Percentiles rank a stretch among this genome's conserved stretches.
These are phyloP conservation scores for Larix sibirica DNA, from an alignment of 83 land plant genomes.

Conservation along the genomic window DNA sequence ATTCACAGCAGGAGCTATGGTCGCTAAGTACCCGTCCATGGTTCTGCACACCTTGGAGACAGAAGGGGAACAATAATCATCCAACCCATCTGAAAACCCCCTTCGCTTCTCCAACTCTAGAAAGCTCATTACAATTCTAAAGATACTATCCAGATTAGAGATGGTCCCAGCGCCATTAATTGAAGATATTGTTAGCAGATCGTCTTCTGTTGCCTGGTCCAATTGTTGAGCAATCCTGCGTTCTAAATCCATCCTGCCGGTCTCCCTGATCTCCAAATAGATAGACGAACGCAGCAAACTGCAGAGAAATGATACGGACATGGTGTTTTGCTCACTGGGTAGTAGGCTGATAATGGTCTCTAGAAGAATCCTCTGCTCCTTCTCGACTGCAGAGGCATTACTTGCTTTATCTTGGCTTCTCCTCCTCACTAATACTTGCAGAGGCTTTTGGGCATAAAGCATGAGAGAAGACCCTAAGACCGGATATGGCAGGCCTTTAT, in stretches of 20 bases:
- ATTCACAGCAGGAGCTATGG: constrained; percentile 64
- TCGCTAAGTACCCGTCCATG: constrained; percentile 74
- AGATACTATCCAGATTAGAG: constrained; percentile 69
- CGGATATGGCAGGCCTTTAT: constrained; percentile 50
- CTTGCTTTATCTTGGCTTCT: not conserved
- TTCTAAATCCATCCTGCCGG: constrained; percentile 20
- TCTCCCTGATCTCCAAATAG: not conserved
- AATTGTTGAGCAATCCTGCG: constrained; percentile 3
- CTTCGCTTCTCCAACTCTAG: constrained; percentile 33
- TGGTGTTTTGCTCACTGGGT: not conserved
- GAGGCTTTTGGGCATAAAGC: constrained; percentile 74
- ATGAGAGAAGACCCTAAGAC: constrained; percentile 63
- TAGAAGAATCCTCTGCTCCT: constrained; percentile 16
- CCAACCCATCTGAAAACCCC: constrained; percentile 12
- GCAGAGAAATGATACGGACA: constrained; percentile 11
- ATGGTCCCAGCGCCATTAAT: constrained; percentile 37
- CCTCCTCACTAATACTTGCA: constrained; percentile 57
- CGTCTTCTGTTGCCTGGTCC: constrained; percentile 23
- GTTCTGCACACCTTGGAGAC: constrained; percentile 53
- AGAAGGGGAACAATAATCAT: constrained; percentile 12
- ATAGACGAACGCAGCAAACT: constrained; percentile 13
- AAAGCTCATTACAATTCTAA: constrained; percentile 54
- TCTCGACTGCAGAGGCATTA: not conserved
- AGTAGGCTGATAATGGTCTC: constrained; percentile 10
- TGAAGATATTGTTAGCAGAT: constrained; percentile 43